phyloP scores from a whole-genome alignment of 139 green algal species.

The Chlamydomonas sphaeroides region DNA sequence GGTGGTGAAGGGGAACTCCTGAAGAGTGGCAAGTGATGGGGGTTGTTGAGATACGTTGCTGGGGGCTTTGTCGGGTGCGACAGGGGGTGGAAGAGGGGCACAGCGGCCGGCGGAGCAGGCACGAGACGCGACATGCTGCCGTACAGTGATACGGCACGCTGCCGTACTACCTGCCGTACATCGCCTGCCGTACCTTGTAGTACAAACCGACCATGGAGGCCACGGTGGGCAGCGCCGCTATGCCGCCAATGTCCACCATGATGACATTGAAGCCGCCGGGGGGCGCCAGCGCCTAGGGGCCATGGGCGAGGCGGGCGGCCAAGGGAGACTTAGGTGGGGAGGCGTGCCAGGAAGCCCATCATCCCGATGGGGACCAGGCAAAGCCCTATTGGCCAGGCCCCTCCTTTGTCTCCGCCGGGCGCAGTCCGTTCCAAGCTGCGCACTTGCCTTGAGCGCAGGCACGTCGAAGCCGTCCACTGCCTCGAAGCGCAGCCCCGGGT shows the following conservation, averaged over 20 bases:
- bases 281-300: slow-evolving; percentile 3
- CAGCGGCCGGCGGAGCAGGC: too few relatives aligned
- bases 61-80: too few relatives aligned
- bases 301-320: too few relatives aligned
- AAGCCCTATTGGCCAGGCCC: too few relatives aligned
- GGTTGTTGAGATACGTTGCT: too few relatives aligned
- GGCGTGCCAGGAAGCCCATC: too few relatives aligned
- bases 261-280: slow-evolving; percentile 35
- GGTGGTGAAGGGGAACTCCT: slow-evolving; percentile 31
- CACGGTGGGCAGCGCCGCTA: slow-evolving; percentile 47
- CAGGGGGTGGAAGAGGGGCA: too few relatives aligned
- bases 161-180: neutral
- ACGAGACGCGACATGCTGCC: neutral
- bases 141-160: neutral
- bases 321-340: too few relatives aligned
- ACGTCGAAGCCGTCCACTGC: slow-evolving; percentile 45
- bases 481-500: slow-evolving; percentile 43
- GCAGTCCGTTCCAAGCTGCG: too few relatives aligned
- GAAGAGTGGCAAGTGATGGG: neutral
- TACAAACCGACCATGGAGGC: slow-evolving; percentile 54
- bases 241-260: slow-evolving; percentile 56
- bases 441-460: slow-evolving; percentile 24
- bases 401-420: too few relatives aligned
- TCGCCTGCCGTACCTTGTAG: slow-evolving; percentile 41
- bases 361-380: too few relatives aligned